A percentile compares a stretch with the other conserved stretches of the same genome.
These are phyloP conservation scores for Pisolithus microcarpus DNA, from an alignment of 768 basidiomycete species.

Conservation along the genomic window DNA sequence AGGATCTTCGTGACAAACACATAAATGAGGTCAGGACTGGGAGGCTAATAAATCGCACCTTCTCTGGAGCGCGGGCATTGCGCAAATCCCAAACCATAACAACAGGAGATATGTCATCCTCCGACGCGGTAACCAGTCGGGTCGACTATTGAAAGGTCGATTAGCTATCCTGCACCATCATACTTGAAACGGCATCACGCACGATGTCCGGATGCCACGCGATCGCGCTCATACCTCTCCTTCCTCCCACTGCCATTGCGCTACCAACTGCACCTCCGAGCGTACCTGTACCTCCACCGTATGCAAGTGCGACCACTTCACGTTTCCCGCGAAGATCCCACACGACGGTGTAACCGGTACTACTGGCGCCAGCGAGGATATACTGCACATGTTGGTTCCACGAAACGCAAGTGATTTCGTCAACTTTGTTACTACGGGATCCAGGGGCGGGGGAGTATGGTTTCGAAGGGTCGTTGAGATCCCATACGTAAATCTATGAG, in stretches of 20 bases:
- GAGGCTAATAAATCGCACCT: conserved; percentile 39
- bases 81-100: conserved; percentile 99
- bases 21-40: neutral
- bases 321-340: conserved; percentile 95
- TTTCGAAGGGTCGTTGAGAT: conserved; percentile 84
- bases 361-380: conserved; percentile 89
- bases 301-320: conserved; percentile 87
- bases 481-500: conserved; percentile 90
- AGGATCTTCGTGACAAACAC: conserved; percentile 55
- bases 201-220: conserved; percentile 98
- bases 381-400: conserved; percentile 96
- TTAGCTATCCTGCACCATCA: conserved; percentile 9
- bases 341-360: conserved; percentile 91
- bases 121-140: conserved; percentile 90
- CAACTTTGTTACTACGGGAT: conserved; percentile 74
- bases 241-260: conserved; percentile 68
- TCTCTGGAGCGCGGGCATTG: conserved; percentile 97
- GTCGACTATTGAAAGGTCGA: conserved; percentile 58
- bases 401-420: conserved; percentile 88
- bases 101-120: conserved; percentile 91
- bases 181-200: conserved; percentile 19
- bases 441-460: conserved; percentile 82
- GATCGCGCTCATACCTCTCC: conserved; percentile 94
- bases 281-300: conserved; percentile 79
- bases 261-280: conserved; percentile 54